These are phyloP conservation scores for Inga leiocalycina DNA, from an alignment of 306 rosid species.

Conservation along the genomic window DNA sequence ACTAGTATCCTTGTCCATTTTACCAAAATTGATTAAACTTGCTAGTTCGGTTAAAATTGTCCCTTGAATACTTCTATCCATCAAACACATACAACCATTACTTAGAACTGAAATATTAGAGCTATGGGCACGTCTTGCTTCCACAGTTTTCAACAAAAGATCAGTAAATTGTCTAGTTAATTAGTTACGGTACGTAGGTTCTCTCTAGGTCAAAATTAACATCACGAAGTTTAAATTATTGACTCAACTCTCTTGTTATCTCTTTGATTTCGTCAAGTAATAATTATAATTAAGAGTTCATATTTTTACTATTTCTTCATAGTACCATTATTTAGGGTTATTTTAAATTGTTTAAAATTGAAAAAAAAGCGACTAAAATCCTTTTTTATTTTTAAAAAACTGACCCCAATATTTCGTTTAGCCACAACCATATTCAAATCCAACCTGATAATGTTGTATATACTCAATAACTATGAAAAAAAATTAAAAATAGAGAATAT, in stretches of 20 bases:
- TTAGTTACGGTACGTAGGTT: neutral
- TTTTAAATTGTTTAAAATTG: no score
- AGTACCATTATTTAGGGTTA: no score
- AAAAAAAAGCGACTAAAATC: no score
- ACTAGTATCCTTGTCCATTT: neutral
- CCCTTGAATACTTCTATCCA: neutral
- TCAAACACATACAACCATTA: neutral
- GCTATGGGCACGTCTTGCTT: neutral
- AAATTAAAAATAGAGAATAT: no score
- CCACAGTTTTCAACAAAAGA: neutral
- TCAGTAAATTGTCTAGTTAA: neutral
- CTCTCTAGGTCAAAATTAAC: neutral
- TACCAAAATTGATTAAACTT: neutral
- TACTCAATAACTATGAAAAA: no score
- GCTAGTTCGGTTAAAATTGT: neutral
- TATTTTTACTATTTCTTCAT: neutral
- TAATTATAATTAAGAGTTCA: neutral
- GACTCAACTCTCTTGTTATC: slow-evolving; percentile 2
- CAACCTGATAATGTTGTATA: no score
- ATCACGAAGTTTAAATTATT: neutral
- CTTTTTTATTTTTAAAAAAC: no score
- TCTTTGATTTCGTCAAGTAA: neutral
- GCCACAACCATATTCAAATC: no score
- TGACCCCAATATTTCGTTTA: neutral
- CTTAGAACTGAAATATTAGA: neutral